A percentile compares a stretch with the other conserved stretches of the same genome.
These are phyloP conservation scores for Rhizopogon roseolus DNA, from an alignment of 768 basidiomycete species.

Conservation along the genomic window DNA sequence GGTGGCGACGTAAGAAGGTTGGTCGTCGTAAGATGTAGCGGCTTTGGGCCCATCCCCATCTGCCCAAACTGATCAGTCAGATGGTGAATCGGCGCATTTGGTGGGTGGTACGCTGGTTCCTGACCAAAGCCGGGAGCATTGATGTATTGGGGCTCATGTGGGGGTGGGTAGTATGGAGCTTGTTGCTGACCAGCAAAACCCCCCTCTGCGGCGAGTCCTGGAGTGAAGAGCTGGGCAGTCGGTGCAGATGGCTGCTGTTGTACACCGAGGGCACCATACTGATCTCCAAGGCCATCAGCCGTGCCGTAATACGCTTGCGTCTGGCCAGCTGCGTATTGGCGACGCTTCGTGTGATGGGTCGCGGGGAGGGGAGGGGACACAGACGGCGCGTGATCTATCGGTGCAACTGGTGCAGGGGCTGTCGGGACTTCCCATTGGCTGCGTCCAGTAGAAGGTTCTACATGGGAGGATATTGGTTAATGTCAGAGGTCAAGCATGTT, in stretches of 20 bases:
- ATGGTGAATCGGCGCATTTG: slow-evolving; percentile 44
- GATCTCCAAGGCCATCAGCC: slow-evolving; percentile 39
- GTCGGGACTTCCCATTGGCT: slow-evolving; percentile 88
- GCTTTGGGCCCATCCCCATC: slow-evolving; percentile 85
- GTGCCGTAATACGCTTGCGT: slow-evolving; percentile 82
- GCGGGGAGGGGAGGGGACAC: slow-evolving; percentile 37
- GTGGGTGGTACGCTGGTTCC: slow-evolving; percentile 34
- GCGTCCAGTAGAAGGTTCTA: slow-evolving; percentile 80
- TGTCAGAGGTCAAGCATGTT: slow-evolving; percentile 6
- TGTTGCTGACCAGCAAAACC: slow-evolving; percentile 56
- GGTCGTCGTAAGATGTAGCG: slow-evolving; percentile 75
- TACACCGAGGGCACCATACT: slow-evolving; percentile 30
- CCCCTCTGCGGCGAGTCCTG: slow-evolving; percentile 69
- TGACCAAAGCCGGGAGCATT: slow-evolving; percentile 41
- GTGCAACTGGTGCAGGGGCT: slow-evolving; percentile 24
- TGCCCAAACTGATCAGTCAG: slow-evolving; percentile 82
- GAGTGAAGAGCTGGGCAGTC: slow-evolving; percentile 69
- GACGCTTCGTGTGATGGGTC: slow-evolving; percentile 58
- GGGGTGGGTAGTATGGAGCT: slow-evolving; percentile 42
- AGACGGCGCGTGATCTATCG: slow-evolving; percentile 37
- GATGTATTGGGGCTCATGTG: slow-evolving; percentile 38
- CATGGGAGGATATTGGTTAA: slow-evolving; percentile 5
- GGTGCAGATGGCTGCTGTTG: slow-evolving; percentile 35
- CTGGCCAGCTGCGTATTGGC: slow-evolving; percentile 93
- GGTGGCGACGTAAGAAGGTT: slow-evolving; percentile 93